phyloP scores from a whole-genome alignment of 139 green algal genomes.

The Closterium sp. region DNA sequence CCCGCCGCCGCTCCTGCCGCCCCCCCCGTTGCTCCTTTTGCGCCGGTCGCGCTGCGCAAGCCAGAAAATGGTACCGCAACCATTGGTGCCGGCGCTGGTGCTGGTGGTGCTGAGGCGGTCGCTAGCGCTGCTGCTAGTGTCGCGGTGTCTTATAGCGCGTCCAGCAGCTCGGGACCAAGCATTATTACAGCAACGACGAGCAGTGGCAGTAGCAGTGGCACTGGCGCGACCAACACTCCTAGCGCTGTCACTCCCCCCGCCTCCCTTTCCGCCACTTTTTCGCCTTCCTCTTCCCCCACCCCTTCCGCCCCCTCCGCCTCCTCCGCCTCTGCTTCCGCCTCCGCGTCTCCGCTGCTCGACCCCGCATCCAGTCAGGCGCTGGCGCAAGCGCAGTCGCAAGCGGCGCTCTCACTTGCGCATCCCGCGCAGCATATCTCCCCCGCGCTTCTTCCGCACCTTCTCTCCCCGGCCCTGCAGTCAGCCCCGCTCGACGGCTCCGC shows the following conservation, averaged over 20 bases:
- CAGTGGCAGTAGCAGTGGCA: not conserved
- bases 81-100: not conserved
- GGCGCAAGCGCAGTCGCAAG: not conserved
- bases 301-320: not conserved
- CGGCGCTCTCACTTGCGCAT: not conserved
- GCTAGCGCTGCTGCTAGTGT: not conserved
- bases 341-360: not conserved
- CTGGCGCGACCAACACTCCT: not conserved
- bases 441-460: not conserved
- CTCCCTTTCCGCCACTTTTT: not conserved
- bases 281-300: not conserved
- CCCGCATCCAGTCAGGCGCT: not conserved
- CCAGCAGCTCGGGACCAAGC: not conserved
- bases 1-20: no score
- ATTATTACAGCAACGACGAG: not conserved
- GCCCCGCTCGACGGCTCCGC: not conserved
- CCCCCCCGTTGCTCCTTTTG: no score
- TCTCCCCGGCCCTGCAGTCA: not conserved
- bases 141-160: not conserved
- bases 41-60: not conserved
- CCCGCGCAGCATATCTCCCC: not conserved
- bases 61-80: not conserved
- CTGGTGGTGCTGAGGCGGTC: not conserved
- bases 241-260: not conserved
- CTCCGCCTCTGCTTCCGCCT: not conserved